Evolutionary conservation across 495 filamentous ascomycete species (phyloP).

Genomic region (Friedmanniomyces endolithicus): DNA sequence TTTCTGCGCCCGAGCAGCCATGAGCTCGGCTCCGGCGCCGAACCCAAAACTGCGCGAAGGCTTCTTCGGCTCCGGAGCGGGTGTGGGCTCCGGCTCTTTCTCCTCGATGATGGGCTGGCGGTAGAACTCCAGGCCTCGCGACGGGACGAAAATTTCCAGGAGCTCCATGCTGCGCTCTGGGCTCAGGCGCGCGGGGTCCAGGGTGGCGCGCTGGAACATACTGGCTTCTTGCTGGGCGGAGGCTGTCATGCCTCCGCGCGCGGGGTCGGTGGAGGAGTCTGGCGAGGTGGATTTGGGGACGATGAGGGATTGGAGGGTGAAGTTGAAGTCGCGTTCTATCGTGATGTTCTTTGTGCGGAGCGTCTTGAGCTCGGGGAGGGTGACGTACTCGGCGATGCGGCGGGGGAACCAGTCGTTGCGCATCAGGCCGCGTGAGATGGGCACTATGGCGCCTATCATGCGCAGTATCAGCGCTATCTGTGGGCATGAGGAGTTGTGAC

Average conservation of each 20-base stretch:
- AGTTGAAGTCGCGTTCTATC: conserved; percentile 38
- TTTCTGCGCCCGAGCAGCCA: conserved; percentile 8
- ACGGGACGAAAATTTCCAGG: conserved; percentile 37
- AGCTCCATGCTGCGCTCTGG: conserved; percentile 37
- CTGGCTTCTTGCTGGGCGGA: conserved; percentile 3
- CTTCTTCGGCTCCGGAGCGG: conserved; percentile 7
- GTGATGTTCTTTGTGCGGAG: conserved; percentile 32
- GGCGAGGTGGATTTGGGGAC: background rate
- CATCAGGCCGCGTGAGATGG: conserved; percentile 42
- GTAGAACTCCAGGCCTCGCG: conserved; percentile 38
- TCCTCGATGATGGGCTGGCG: conserved; percentile 34
- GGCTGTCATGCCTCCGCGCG: background rate
- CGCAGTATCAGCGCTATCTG: background rate
- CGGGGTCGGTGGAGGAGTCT: background rate
- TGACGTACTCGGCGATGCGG: conserved; percentile 44
- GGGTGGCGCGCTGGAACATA: conserved; percentile 16
- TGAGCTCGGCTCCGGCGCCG: conserved; percentile 20
- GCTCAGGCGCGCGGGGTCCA: conserved; percentile 1
- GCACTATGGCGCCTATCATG: conserved; percentile 40
- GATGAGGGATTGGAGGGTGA: conserved; percentile 5
- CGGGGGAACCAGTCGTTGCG: conserved; percentile 43
- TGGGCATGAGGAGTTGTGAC: background rate
- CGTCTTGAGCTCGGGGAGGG: conserved; percentile 31
- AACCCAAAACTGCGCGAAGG: background rate
- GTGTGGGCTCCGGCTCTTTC: conserved; percentile 1